These are phyloP conservation scores for Pichia gijzeniarum DNA, from an alignment of 805 yeast genomes.

Conservation along the genomic window DNA sequence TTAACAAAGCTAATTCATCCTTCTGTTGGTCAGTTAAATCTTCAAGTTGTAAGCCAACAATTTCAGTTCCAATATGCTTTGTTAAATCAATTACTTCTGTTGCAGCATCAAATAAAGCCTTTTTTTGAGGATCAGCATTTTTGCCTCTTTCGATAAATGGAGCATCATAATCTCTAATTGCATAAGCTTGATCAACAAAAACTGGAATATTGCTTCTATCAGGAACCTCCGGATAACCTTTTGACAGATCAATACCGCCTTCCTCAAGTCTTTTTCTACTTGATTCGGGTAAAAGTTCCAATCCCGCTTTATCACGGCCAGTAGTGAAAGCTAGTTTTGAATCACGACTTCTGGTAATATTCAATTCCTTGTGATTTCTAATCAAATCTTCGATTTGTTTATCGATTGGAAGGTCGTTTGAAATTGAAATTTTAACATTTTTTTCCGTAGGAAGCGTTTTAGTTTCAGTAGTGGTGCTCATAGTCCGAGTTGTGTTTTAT, in stretches of 20 bases:
- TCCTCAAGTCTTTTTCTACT: conserved; percentile 30
- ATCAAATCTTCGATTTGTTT: conserved; percentile 13
- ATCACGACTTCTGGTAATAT: conserved; percentile 8
- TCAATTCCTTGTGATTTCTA: conserved; percentile 10
- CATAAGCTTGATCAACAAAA: conserved; percentile 36
- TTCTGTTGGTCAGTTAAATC: conserved; percentile 38
- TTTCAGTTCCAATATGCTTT: conserved; percentile 43
- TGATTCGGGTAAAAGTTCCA: conserved; percentile 23
- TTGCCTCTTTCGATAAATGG: conserved; percentile 31
- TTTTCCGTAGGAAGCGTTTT: no score
- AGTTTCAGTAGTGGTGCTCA: no score
- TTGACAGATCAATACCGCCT: conserved; percentile 30
- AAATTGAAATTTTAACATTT: no score
- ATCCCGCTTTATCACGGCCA: conserved; percentile 18
- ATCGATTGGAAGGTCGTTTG: conserved; percentile 13
- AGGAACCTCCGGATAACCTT: conserved; percentile 37
- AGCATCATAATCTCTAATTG: conserved; percentile 30
- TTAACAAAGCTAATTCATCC: conserved; percentile 41
- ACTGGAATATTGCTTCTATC: conserved; percentile 28
- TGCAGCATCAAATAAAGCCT: conserved; percentile 35
- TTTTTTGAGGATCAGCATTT: conserved; percentile 36
- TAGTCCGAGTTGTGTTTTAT: no score
- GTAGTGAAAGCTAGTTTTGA: neutral
- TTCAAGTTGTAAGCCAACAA: conserved; percentile 40
- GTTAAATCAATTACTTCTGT: conserved; percentile 38